Base-by-base conservation (phyloP, 2,329 filamentous ascomycete species). In the Colletotrichum tanaceti region DNA sequence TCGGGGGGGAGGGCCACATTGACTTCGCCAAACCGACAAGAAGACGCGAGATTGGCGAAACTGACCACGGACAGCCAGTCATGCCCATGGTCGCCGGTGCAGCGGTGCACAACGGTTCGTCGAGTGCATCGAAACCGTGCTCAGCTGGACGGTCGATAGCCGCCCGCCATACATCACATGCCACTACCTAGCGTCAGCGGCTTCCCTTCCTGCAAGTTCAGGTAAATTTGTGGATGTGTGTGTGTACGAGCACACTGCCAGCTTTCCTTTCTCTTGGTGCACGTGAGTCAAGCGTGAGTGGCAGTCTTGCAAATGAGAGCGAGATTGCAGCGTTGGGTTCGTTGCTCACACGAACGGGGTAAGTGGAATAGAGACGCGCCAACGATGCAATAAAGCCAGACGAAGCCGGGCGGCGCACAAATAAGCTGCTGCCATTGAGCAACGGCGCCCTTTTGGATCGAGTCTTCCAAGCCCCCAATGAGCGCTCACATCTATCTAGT, bases 121-220 rank as follows among this genome's bases (percentile, higher is more conserved):
- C 9, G 46, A 35, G 5, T 39, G n/a, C 20, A 11, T 28, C n/a
- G 52, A 39, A 52, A 35, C 5, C 16, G 49, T 50, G 49, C 41
- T 43, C 41, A 58, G 39, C 41, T 58, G 28, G 52, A 20, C 53
- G 10, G 16, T 58, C 46, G 39, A 46, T 49, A 68, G 52, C n/a
- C 59, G 60, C 60, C 44, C 60, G 44, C 24, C 11, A 16, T 22
- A 32, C n/a, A 46, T 50, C 65, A 59, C 41, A 20, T 64, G 54
- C 24, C 47, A n/a, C 35, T 55, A n/a, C n/a, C n/a, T n/a, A 44
- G 65, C 35, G 54, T 68, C 60, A 68, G 63, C 43, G 58, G 63
- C 44, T 62, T 49, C 11, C 14, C 44, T 35, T 35, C 32, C 65
- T 41, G 38, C 52, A 38, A 5, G 6, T 24, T 16, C 4, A 7